Base-by-base conservation (phyloP, 345 rosid species). In the Diplotaxis tenuifolia region DNA sequence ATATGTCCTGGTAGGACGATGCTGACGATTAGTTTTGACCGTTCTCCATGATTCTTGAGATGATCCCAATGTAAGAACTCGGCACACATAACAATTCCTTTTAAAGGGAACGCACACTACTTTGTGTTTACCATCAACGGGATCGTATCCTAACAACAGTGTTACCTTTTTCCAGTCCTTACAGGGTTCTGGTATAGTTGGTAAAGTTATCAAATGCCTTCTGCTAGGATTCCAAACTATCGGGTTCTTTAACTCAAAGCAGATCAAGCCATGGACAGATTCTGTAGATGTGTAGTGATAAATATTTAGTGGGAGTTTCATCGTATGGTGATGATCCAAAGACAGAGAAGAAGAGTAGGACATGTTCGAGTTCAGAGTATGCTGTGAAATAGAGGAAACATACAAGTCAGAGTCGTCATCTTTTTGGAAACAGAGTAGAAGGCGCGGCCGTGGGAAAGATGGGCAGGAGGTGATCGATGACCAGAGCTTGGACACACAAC, bases 141-240 rank as follows among this genome's bases (percentile, higher is more conserved):
- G 65, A 58, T 70, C 73, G 2, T 27, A 70, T 11, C 74, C 66
- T 58, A 70, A 28, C 47, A 38, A 14, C 14, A 58, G 3, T 7
- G 15, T 18, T 19, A 7, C 18, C 3, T 5, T 0, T 0, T 1
- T 19, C 66, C 29, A 58, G 3, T 4, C n/a, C 4, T 19, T 1
- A 3, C 27, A n/a, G 4, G 45, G 66, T 8, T 27, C 5, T 38
- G 47, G 47, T 38, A 12, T 12, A 38, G 6, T 7, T 3, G 28
- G 4, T 20, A 66, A 50, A 4, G 19, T 23, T 18, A 19, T 16
- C 28, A 70, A 42, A 10, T 20, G 6, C 47, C 67, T 70, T 22
- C 3, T 27, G 32, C n/a, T 59, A 27, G 74, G 74, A 57, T 42
- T 70, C 66, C 66, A 70, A 1, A 70, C n/a, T 4, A 25, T 0